These are phyloP conservation scores for Calycina herbarum DNA, from an alignment of 2,329 filamentous ascomycete genomes.

Conservation along the genomic window DNA sequence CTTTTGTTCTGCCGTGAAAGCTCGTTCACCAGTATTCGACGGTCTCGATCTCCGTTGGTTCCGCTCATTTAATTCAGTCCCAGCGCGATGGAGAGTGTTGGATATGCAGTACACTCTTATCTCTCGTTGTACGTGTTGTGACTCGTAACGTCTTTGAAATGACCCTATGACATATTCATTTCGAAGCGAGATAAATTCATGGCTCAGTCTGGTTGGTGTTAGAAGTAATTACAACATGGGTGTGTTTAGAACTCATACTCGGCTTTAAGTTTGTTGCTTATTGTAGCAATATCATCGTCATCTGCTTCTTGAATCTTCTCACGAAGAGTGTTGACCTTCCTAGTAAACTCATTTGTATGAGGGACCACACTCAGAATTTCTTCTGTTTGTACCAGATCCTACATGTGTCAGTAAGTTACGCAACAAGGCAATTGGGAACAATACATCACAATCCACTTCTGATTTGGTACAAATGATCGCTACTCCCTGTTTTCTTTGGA, in stretches of 20 bases:
- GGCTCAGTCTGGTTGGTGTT: conserved; percentile 12
- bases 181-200: conserved; percentile 17
- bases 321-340: not conserved
- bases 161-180: conserved; percentile 15
- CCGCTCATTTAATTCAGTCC: not conserved
- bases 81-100: conserved; percentile 11
- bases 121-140: conserved; percentile 8
- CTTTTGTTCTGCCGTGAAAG: conserved; percentile 11
- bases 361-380: not conserved
- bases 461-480: conserved; percentile 23
- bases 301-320: not conserved
- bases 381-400: not conserved
- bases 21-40: not conserved
- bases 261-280: not conserved
- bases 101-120: conserved; percentile 21
- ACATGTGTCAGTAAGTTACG: not conserved
- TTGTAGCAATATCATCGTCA: not conserved
- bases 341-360: not conserved
- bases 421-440: not conserved
- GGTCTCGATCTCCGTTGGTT: not conserved
- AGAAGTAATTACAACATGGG: conserved; percentile 8
- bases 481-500: conserved; percentile 19
- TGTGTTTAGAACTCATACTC: not conserved
- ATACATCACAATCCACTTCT: conserved; percentile 16
- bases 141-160: conserved; percentile 11